These are phyloP conservation scores for Russula foetens DNA, from an alignment of 768 basidiomycete species.

Conservation along the genomic window DNA sequence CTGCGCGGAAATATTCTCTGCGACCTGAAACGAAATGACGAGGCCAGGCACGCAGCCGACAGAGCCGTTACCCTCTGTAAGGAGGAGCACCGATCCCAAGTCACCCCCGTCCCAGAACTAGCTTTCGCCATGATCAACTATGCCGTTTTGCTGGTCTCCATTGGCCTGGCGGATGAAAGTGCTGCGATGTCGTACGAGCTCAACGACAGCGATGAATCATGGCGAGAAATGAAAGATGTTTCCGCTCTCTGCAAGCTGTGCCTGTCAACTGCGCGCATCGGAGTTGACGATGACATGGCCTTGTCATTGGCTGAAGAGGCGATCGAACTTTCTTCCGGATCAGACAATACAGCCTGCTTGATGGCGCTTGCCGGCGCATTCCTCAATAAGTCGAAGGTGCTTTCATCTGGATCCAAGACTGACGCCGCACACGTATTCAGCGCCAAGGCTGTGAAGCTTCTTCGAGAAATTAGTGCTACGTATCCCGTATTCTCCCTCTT, in stretches of 20 bases:
- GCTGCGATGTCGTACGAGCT: constrained; percentile 3
- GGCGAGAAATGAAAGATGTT: not conserved
- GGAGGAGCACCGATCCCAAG: not conserved
- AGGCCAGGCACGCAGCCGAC: not conserved
- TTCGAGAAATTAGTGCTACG: not conserved
- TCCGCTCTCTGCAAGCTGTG: not conserved
- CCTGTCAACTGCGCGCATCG: not conserved
- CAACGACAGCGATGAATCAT: not conserved
- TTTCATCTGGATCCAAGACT: not conserved
- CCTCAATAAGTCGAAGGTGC: constrained; percentile 4
- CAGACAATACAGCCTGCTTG: not conserved
- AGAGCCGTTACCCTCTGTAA: not conserved
- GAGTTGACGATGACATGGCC: not conserved
- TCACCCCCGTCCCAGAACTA: not conserved
- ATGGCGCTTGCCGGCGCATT: not conserved
- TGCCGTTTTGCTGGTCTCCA: not conserved
- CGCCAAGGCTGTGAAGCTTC: not conserved
- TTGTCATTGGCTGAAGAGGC: not conserved
- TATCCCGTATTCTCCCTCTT: not conserved
- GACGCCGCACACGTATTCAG: not conserved
- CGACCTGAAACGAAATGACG: constrained; percentile 6
- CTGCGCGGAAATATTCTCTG: constrained; percentile 1
- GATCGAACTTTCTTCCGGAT: not conserved
- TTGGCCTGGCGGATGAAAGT: not conserved
- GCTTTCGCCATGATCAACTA: not conserved